A percentile compares a stretch with the other conserved stretches of the same genome.
Conservation (phyloP, 1,284 basidiomycete genomes). For the Mycosarcoma mackinlayi region DNA sequence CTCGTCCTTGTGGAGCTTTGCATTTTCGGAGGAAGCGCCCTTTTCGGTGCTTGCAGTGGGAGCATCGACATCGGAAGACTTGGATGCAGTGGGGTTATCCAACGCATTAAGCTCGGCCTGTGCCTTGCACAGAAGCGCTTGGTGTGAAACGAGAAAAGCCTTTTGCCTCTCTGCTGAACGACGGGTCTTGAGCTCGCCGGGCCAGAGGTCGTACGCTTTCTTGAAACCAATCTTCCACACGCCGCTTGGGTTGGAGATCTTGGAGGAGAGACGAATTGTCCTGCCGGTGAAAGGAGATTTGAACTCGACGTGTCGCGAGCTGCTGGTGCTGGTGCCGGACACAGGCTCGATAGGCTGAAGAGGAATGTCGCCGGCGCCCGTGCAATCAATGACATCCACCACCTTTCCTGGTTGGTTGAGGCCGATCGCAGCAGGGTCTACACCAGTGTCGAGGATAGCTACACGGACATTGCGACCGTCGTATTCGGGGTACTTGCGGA, state of each 20-base stretch:
- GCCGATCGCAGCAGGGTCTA: conserved; percentile 68
- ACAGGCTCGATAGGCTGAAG: conserved; percentile 50
- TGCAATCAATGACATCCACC: conserved; percentile 69
- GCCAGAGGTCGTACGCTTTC: conserved; percentile 68
- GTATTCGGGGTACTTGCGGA: conserved; percentile 64
- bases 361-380: conserved; percentile 61
- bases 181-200: conserved; percentile 62
- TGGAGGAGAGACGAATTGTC: conserved; percentile 54
- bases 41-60: conserved; percentile 14
- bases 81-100: conserved; percentile 17
- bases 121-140: conserved; percentile 57
- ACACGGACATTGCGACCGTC: conserved; percentile 67
- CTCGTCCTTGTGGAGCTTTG: conserved; percentile 57
- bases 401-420: conserved; percentile 66
- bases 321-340: not conserved
- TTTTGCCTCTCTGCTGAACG: conserved; percentile 62
- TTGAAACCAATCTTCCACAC: conserved; percentile 68
- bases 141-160: conserved; percentile 64
- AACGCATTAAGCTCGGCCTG: conserved; percentile 55
- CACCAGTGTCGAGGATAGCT: conserved; percentile 69
- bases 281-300: conserved; percentile 64
- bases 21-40: conserved; percentile 15
- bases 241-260: conserved; percentile 61
- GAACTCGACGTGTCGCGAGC: conserved; percentile 46
- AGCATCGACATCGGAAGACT: conserved; percentile 7